These are phyloP conservation scores for Epichloe sibirici DNA, from an alignment of 2,329 filamentous ascomycete species.

Conservation along the genomic window DNA sequence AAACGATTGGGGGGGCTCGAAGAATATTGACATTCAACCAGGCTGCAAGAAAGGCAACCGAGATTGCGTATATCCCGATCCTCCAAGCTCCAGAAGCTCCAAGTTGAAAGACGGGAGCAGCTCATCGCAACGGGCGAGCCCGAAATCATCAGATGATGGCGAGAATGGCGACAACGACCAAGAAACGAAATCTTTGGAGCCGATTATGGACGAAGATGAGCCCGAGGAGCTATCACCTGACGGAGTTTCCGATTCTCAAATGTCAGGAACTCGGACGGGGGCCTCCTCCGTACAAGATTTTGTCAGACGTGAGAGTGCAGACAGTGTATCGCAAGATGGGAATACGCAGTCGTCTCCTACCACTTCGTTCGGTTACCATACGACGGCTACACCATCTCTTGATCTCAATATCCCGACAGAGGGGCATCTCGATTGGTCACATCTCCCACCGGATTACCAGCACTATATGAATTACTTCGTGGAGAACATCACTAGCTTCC, in stretches of 20 bases:
- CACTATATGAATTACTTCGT: conserved; percentile 70
- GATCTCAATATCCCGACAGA: conserved; percentile 14
- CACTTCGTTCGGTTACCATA: conserved; percentile 30
- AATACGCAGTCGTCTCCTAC: conserved; percentile 40
- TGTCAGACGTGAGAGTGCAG: conserved; percentile 34
- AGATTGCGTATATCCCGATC: conserved; percentile 81
- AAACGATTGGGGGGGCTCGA: not conserved
- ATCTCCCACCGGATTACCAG: conserved; percentile 57
- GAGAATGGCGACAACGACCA: conserved; percentile 33
- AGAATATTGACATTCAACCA: conserved; percentile 17
- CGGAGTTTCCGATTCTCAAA: conserved; percentile 10
- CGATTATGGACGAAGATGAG: conserved; percentile 45
- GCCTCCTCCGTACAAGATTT: conserved; percentile 24
- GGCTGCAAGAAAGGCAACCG: conserved; percentile 87
- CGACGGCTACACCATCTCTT: conserved; percentile 13
- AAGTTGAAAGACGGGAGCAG: conserved; percentile 26
- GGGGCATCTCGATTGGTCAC: conserved; percentile 35
- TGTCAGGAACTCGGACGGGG: conserved; percentile 21
- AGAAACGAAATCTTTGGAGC: conserved; percentile 30
- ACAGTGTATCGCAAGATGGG: conserved; percentile 39
- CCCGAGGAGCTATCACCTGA: conserved; percentile 19
- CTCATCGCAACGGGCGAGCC: conserved; percentile 32
- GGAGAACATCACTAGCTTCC: conserved; percentile 65
- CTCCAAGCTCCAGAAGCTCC: conserved; percentile 33
- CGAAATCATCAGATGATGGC: conserved; percentile 42